phyloP scores from a whole-genome alignment of 768 basidiomycete genomes.

The Epithele typhae region DNA sequence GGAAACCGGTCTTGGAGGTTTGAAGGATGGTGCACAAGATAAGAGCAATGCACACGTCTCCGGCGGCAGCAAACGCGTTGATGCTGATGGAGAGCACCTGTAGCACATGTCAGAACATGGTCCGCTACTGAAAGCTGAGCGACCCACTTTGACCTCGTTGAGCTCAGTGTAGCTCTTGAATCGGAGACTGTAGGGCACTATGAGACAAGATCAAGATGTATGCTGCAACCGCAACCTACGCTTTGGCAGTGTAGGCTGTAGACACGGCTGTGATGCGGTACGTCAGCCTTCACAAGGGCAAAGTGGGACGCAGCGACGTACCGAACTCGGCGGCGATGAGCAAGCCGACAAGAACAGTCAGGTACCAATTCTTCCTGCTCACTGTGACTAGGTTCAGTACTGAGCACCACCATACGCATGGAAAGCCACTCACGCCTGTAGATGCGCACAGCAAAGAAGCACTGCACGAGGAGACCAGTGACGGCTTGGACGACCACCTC shows the following conservation, averaged over 20 bases:
- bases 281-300: background rate
- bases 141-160: slow-evolving; percentile 6
- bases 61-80: slow-evolving; percentile 45
- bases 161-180: slow-evolving; percentile 6
- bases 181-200: background rate
- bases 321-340: slow-evolving; percentile 1
- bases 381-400: slow-evolving; percentile 18
- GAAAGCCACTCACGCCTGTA: slow-evolving; percentile 11
- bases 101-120: background rate
- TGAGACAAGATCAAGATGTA: too few species aligned
- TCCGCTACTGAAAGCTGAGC: background rate
- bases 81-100: slow-evolving; percentile 52
- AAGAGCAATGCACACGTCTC: slow-evolving; percentile 46
- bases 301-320: slow-evolving; percentile 27
- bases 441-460: slow-evolving; percentile 17
- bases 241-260: background rate
- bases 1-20: slow-evolving; percentile 48
- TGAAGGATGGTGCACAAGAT: slow-evolving; percentile 46
- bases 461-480: slow-evolving; percentile 51
- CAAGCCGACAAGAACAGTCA: slow-evolving; percentile 41
- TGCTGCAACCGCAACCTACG: background rate
- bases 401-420: too few species aligned
- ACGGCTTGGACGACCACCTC: slow-evolving; percentile 58
- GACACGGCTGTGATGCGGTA: background rate
- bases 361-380: slow-evolving; percentile 41